A percentile compares a stretch with the other conserved stretches of the same genome.
Conservation (phyloP, 768 basidiomycete species). For the Suillus luteus region DNA sequence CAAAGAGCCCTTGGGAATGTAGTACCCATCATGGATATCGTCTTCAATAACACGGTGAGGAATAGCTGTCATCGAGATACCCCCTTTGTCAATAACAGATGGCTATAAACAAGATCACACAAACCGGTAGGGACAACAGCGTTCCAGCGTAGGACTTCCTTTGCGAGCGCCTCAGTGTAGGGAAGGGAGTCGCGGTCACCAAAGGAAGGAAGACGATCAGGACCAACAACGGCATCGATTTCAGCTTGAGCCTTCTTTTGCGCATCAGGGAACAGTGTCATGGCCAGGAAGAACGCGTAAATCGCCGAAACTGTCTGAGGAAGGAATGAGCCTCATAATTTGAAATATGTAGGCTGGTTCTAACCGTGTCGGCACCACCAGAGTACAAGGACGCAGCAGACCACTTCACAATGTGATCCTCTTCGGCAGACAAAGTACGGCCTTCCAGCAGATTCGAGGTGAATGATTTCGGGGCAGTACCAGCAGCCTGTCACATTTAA, state of each 20-base stretch:
- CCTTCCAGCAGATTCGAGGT: slow-evolving; percentile 60
- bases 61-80: slow-evolving; percentile 15
- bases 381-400: slow-evolving; percentile 41
- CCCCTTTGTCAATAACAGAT: slow-evolving; percentile 36
- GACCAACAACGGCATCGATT: slow-evolving; percentile 60
- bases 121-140: slow-evolving; percentile 42
- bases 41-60: slow-evolving; percentile 61
- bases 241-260: slow-evolving; percentile 63
- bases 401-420: slow-evolving; percentile 67
- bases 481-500: slow-evolving; percentile 48
- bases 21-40: slow-evolving; percentile 62
- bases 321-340: background rate
- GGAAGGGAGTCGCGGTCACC: slow-evolving; percentile 61
- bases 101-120: slow-evolving; percentile 36
- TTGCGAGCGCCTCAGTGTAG: slow-evolving; percentile 59
- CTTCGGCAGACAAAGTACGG: slow-evolving; percentile 50
- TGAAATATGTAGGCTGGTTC: background rate
- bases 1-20: slow-evolving; percentile 51
- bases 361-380: slow-evolving; percentile 19
- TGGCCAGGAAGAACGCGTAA: slow-evolving; percentile 10
- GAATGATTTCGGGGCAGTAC: slow-evolving; percentile 51
- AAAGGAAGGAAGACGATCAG: slow-evolving; percentile 61
- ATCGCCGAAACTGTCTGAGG: slow-evolving; percentile 15
- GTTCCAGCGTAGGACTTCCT: slow-evolving; percentile 55
- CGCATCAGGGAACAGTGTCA: slow-evolving; percentile 39